phyloP scores from a whole-genome alignment of 2,329 filamentous ascomycete species.

The Fusarium compactum region DNA sequence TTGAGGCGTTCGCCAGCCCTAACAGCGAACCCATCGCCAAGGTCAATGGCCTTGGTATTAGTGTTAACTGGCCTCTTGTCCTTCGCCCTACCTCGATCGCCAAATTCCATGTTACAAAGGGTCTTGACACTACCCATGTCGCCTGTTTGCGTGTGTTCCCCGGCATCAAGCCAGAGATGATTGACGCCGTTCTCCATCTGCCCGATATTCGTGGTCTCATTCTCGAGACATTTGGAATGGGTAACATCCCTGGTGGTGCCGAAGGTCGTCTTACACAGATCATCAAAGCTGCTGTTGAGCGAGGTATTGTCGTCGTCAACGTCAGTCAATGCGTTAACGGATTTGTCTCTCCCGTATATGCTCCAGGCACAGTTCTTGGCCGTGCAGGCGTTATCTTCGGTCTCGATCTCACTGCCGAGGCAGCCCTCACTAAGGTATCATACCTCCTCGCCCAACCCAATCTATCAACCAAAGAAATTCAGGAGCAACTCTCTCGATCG shows the following conservation, averaged over 20 bases:
- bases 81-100: conserved; percentile 79
- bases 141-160: conserved; percentile 92
- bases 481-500: conserved; percentile 77
- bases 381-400: conserved; percentile 90
- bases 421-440: conserved; percentile 89
- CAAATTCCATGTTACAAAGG: conserved; percentile 78
- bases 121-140: conserved; percentile 87
- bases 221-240: conserved; percentile 92
- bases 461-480: conserved; percentile 74
- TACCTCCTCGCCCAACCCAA: conserved; percentile 80
- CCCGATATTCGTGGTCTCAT: conserved; percentile 85
- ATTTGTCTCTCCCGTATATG: conserved; percentile 82
- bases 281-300: conserved; percentile 79
- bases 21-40: conserved; percentile 85
- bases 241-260: conserved; percentile 86
- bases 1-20: conserved; percentile 89
- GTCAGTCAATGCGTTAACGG: conserved; percentile 89
- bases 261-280: conserved; percentile 84
- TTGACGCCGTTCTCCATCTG: conserved; percentile 83
- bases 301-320: conserved; percentile 89
- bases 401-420: conserved; percentile 89
- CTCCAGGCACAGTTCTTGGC: conserved; percentile 80
- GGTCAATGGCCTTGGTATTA: conserved; percentile 83
- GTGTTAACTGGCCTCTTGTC: conserved; percentile 83
- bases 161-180: conserved; percentile 92